Evolutionary conservation across 2,329 filamentous ascomycete genomes (phyloP).

Genomic region (Triangularia setosa): DNA sequence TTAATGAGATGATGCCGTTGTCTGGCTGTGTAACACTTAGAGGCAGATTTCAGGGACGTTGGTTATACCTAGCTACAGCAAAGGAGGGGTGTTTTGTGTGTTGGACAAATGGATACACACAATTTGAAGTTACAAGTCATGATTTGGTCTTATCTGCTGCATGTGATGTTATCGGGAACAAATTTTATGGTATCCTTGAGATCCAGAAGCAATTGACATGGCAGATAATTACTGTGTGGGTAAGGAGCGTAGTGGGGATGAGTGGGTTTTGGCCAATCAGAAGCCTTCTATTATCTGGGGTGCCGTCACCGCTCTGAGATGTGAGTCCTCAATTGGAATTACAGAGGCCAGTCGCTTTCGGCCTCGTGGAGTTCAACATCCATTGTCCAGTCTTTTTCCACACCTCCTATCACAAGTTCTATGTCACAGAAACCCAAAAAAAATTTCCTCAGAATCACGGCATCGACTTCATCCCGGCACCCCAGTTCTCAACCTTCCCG

Average conservation of each 20-base stretch:
- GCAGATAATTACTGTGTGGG: neutral
- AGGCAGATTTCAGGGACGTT: neutral
- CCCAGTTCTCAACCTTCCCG: neutral
- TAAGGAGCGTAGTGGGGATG: neutral
- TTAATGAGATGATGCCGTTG: neutral
- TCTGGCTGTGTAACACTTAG: neutral
- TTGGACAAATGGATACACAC: neutral
- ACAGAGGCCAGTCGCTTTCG: neutral
- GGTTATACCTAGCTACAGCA: neutral
- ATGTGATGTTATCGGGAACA: neutral
- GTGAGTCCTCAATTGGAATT: neutral
- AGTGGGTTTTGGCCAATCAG: neutral
- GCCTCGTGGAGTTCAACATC: neutral
- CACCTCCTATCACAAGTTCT: neutral
- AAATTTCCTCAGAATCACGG: neutral
- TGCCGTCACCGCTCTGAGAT: slow-evolving; percentile 1
- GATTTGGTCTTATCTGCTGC: neutral
- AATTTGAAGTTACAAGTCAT: neutral
- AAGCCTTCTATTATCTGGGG: neutral
- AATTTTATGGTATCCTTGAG: neutral
- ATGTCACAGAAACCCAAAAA: neutral
- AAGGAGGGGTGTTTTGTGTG: neutral
- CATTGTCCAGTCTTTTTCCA: neutral
- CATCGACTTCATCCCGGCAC: neutral
- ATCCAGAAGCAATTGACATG: neutral